Evolutionary conservation across 202 grass and related monocot genomes (phyloP).

Genomic region (Panicum hallii): DNA sequence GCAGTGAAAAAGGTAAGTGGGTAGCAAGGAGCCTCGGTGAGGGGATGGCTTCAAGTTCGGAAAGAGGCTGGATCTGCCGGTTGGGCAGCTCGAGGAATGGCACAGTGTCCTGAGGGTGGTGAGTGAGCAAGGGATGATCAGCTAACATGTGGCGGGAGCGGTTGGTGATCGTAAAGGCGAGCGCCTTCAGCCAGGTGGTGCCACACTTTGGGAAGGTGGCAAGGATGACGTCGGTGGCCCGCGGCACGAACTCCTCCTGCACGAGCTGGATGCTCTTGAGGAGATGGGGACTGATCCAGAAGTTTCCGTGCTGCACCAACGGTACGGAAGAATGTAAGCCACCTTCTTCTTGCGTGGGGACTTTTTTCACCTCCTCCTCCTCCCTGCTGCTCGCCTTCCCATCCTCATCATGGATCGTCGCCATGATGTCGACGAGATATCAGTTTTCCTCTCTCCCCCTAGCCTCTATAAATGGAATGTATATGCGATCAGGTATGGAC

Average conservation of each 20-base stretch:
- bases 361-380: too few species aligned
- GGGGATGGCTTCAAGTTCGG: not conserved
- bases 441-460: too few species aligned
- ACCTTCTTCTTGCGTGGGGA: too few species aligned
- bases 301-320: too few species aligned
- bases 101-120: not conserved
- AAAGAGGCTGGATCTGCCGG: not conserved
- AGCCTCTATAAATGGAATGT: too few species aligned
- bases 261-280: not conserved
- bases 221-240: not conserved
- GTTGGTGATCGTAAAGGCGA: not conserved
- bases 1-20: not conserved
- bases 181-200: conserved; percentile 35
- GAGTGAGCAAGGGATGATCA: not conserved
- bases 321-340: too few species aligned
- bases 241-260: not conserved
- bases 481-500: too few species aligned
- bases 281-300: not conserved
- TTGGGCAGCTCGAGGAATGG: not conserved
- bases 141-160: not conserved
- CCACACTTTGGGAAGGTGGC: not conserved
- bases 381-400: too few species aligned
- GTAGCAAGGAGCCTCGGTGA: conserved; percentile 29
- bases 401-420: too few species aligned
- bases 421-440: too few species aligned